Conservation (phyloP, 148 eudicot species). For the Fagopyrum esculentum region DNA sequence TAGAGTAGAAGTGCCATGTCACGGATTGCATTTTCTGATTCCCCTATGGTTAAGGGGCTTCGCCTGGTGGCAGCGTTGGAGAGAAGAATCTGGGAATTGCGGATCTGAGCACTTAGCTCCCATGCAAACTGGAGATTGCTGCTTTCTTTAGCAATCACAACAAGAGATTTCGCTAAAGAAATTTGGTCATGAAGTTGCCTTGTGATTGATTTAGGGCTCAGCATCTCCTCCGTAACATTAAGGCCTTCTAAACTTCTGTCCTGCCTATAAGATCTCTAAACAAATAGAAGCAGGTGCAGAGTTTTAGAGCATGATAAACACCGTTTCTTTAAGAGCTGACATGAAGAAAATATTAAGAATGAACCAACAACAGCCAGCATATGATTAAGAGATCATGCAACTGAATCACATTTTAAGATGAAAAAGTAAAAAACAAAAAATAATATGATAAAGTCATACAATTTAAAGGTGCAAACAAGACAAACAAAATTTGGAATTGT, state of each 20-base stretch:
- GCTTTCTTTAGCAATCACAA: slow-evolving; percentile 85
- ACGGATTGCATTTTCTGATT: slow-evolving; percentile 60
- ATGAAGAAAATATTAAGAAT: neutral
- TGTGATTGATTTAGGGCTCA: slow-evolving; percentile 41
- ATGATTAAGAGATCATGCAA: neutral
- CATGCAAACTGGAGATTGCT: slow-evolving; percentile 82
- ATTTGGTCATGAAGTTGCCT: slow-evolving; percentile 51
- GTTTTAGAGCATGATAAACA: neutral
- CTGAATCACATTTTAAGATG: neutral
- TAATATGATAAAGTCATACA: neutral
- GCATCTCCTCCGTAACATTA: slow-evolving; percentile 49
- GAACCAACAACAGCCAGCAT: slow-evolving; percentile 3
- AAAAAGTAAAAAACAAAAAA: neutral
- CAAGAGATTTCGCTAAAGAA: slow-evolving; percentile 48
- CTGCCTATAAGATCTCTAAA: slow-evolving; percentile 39
- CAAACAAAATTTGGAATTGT: neutral
- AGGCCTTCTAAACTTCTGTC: slow-evolving; percentile 35
- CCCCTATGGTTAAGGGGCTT: slow-evolving; percentile 52
- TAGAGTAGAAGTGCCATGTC: slow-evolving; percentile 80
- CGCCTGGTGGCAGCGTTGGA: slow-evolving; percentile 74
- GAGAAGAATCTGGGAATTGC: slow-evolving; percentile 70
- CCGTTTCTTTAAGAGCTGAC: neutral
- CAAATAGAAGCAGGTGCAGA: slow-evolving; percentile 5
- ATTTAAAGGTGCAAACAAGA: neutral
- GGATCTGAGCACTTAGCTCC: slow-evolving; percentile 87